phyloP scores from a whole-genome alignment of 768 basidiomycete genomes.

The Rhodosporidiobolus sp. region DNA sequence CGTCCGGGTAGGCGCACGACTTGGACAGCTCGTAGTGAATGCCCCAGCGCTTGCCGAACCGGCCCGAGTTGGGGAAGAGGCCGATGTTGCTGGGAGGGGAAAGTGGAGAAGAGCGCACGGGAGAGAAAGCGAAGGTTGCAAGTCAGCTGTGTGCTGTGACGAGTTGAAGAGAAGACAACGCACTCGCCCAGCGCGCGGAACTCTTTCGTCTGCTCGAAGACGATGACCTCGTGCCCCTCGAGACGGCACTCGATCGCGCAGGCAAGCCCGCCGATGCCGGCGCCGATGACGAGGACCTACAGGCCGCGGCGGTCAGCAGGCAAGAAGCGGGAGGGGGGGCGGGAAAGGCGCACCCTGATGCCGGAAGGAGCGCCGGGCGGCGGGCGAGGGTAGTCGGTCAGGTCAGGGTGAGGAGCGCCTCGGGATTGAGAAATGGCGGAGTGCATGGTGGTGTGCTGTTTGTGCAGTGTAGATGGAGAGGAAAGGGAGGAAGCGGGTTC shows the following conservation, averaged over 20 bases:
- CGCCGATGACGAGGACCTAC: slow-evolving; percentile 39
- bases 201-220: slow-evolving; percentile 39
- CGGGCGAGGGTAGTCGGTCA: slow-evolving; percentile 11
- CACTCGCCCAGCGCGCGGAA: slow-evolving; percentile 10
- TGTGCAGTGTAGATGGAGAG: not conserved
- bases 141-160: too few species aligned
- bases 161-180: not conserved
- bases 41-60: slow-evolving; percentile 44
- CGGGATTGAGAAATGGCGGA: slow-evolving; percentile 4
- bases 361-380: slow-evolving; percentile 10
- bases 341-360: not conserved
- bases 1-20: slow-evolving; percentile 10
- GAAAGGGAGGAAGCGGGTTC: not conserved
- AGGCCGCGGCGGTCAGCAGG: not conserved
- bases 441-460: not conserved
- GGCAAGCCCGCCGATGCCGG: slow-evolving; percentile 46
- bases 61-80: slow-evolving; percentile 41
- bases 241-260: slow-evolving; percentile 46
- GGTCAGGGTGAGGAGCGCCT: not conserved
- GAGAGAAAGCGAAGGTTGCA: too few species aligned
- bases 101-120: not conserved
- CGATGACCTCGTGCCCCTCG: slow-evolving; percentile 41
- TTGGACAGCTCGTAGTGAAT: slow-evolving; percentile 27
- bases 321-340: not conserved
- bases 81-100: slow-evolving; percentile 1